A percentile compares a stretch with the other conserved stretches of the same genome.
phyloP scores from a whole-genome alignment of 805 yeast species.

The Suhomyces sp. region DNA sequence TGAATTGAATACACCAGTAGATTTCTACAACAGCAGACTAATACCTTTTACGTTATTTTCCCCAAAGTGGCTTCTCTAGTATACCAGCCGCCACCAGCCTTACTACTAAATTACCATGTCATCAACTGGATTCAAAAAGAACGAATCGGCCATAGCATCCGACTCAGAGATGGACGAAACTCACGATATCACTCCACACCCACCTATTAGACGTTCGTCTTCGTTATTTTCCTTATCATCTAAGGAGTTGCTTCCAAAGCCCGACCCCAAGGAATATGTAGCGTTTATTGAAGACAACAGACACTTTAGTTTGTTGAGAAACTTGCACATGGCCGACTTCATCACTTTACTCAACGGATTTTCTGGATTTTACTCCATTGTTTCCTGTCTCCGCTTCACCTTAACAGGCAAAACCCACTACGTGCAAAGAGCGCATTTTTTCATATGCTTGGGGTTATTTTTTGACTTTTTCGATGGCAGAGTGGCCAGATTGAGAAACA shows the following conservation, averaged over 20 bases:
- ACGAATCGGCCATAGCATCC: conserved; percentile 36
- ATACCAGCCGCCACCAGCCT: background rate
- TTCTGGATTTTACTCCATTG: conserved; percentile 86
- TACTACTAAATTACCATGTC: conserved; percentile 11
- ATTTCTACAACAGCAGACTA: background rate
- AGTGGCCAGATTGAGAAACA: conserved; percentile 91
- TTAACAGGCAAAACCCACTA: conserved; percentile 66
- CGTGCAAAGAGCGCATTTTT: conserved; percentile 84
- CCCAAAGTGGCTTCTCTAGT: background rate
- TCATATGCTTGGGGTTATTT: conserved; percentile 86
- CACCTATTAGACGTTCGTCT: conserved; percentile 48
- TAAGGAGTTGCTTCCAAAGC: conserved; percentile 61
- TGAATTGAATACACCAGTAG: background rate
- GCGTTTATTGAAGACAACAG: conserved; percentile 79
- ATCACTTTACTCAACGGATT: conserved; percentile 93
- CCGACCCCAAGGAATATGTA: conserved; percentile 71
- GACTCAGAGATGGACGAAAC: conserved; percentile 33
- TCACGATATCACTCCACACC: conserved; percentile 17
- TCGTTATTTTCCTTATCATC: conserved; percentile 50
- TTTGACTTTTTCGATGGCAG: conserved; percentile 97
- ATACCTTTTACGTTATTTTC: background rate
- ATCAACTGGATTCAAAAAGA: conserved; percentile 22
- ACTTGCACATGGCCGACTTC: conserved; percentile 92
- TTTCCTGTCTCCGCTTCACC: conserved; percentile 80
- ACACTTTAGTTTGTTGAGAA: conserved; percentile 82